Evolutionary conservation across 1,139 yeast genomes (phyloP).

Genomic region (Yamadazyma atmosphaerica): DNA sequence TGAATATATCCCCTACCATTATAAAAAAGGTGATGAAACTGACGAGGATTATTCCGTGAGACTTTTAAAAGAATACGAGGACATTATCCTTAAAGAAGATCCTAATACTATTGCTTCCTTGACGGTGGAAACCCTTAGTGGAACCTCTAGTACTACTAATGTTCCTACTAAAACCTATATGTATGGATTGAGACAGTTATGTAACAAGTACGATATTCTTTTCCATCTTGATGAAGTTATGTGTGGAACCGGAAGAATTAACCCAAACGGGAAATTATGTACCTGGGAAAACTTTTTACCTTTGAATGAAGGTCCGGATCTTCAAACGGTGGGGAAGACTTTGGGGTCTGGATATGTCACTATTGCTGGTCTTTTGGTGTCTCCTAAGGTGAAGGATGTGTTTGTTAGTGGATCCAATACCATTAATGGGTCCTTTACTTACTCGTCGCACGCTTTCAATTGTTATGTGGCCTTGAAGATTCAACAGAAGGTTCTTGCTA

Average conservation of each 20-base stretch:
- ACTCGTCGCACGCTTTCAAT: constrained; percentile 61
- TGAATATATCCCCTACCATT: constrained; percentile 52
- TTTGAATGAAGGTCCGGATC: constrained; percentile 53
- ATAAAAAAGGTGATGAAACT: constrained; percentile 46
- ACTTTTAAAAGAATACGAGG: constrained; percentile 49
- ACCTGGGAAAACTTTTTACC: constrained; percentile 51
- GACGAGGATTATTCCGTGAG: constrained; percentile 48
- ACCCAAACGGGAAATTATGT: constrained; percentile 36
- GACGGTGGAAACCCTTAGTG: constrained; percentile 56
- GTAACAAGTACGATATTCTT: constrained; percentile 59
- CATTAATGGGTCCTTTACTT: constrained; percentile 58
- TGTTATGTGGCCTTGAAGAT: constrained; percentile 61
- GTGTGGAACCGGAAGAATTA: constrained; percentile 61
- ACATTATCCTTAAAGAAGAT: constrained; percentile 46
- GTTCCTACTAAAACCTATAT: constrained; percentile 59
- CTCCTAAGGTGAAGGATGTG: constrained; percentile 49
- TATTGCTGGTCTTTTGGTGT: constrained; percentile 57
- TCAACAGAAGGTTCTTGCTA: constrained; percentile 49
- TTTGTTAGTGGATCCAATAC: constrained; percentile 45
- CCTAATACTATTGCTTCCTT: constrained; percentile 56
- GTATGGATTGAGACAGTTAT: constrained; percentile 51
- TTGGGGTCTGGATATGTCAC: constrained; percentile 65
- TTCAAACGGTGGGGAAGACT: constrained; percentile 63
- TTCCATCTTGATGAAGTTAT: constrained; percentile 63
- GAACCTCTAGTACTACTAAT: constrained; percentile 58